These are phyloP conservation scores for Closterium sp. DNA, from an alignment of 139 green algal genomes.

Conservation along the genomic window DNA sequence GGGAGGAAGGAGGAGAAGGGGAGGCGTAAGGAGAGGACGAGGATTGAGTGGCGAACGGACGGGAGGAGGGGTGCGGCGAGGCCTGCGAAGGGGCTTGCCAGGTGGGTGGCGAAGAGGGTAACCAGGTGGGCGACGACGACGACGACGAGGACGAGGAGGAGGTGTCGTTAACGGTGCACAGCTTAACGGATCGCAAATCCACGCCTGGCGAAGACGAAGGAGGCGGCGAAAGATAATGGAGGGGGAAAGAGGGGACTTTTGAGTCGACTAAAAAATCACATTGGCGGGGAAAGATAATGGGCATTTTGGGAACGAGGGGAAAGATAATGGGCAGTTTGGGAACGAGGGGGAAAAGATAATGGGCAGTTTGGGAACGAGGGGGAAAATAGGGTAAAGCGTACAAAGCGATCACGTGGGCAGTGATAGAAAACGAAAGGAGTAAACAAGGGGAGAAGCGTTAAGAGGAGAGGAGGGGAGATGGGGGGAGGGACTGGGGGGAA, in stretches of 20 bases:
- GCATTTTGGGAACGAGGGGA: too few species aligned
- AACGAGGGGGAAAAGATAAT: too few species aligned
- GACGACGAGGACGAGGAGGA: not conserved
- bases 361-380: too few species aligned
- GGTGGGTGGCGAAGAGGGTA: not conserved
- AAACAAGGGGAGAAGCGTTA: too few species aligned
- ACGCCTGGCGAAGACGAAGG: not conserved
- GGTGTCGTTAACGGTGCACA: not conserved
- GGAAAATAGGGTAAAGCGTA: too few species aligned
- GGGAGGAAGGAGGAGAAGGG: not conserved
- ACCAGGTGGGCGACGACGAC: not conserved
- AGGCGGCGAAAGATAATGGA: not conserved
- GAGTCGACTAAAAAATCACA: too few species aligned
- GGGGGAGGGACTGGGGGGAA: too few species aligned
- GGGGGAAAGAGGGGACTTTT: not conserved
- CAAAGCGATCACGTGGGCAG: too few species aligned
- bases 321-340: too few species aligned
- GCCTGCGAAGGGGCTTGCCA: not conserved
- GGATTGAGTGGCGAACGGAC: not conserved
- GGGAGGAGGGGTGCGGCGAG: not conserved
- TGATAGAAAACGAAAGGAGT: too few species aligned
- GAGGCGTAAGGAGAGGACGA: not conserved
- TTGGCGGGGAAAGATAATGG: too few species aligned
- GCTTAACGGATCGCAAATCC: not conserved
- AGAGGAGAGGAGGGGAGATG: too few species aligned